These are phyloP conservation scores for Heliocybe sulcata DNA, from an alignment of 1,284 basidiomycete species.

Conservation along the genomic window DNA sequence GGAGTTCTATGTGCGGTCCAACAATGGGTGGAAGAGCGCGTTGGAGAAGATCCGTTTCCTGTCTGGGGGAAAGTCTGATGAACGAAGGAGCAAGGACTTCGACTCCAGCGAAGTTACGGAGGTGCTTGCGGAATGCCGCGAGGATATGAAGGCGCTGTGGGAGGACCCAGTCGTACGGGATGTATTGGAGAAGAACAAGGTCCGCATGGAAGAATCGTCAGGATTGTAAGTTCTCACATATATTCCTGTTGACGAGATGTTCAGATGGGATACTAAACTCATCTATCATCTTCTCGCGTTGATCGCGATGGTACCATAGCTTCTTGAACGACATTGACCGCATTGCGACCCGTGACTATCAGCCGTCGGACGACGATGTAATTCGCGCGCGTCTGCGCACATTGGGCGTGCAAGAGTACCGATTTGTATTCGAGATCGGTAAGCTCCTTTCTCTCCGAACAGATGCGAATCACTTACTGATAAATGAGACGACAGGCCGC, in stretches of 20 bases:
- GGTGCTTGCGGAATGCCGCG: conserved; percentile 47
- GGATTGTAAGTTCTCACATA: conserved; percentile 52
- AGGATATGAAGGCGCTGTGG: conserved; percentile 60
- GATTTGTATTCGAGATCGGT: conserved; percentile 58
- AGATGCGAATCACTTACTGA: no score
- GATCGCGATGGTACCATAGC: conserved; percentile 27
- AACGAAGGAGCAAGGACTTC: conserved; percentile 27
- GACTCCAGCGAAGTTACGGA: conserved; percentile 31
- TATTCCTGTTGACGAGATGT: conserved; percentile 1
- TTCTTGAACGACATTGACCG: conserved; percentile 60
- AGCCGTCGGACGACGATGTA: conserved; percentile 60
- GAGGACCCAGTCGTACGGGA: conserved; percentile 42
- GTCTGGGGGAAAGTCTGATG: conserved; percentile 9
- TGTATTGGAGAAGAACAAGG: conserved; percentile 37
- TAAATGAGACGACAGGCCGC: conserved; percentile 27
- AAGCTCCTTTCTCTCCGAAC: no score
- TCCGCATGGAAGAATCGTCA: conserved; percentile 47
- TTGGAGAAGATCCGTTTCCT: conserved; percentile 38
- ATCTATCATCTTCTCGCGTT: no score
- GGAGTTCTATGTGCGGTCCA: conserved; percentile 51
- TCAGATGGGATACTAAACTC: background rate
- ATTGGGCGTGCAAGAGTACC: conserved; percentile 68
- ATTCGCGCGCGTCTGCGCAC: conserved; percentile 61
- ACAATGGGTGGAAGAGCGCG: conserved; percentile 54
- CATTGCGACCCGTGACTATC: conserved; percentile 44